phyloP scores from a whole-genome alignment of 129 eudicot genomes.

The Artemisia tridentata region DNA sequence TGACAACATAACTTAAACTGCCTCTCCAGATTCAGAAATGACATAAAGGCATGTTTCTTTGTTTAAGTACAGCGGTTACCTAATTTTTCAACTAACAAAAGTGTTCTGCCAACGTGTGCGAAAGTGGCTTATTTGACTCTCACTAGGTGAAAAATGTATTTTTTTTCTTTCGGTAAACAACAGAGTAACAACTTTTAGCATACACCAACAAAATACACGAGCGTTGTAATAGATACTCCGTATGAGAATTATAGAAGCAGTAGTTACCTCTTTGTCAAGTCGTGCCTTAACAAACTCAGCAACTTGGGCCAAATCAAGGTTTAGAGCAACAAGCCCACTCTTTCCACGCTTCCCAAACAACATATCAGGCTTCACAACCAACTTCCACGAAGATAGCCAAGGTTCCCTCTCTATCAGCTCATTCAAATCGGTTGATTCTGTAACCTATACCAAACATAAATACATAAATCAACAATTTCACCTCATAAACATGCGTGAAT shows the following conservation, averaged over 20 bases:
- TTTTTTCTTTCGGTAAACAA: not conserved
- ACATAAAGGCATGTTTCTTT: not conserved
- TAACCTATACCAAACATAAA: conserved; percentile 48
- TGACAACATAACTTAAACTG: conserved; percentile 8
- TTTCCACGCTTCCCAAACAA: conserved; percentile 98
- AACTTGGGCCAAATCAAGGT: conserved; percentile 90
- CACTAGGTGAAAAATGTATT: not conserved
- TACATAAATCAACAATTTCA: conserved; percentile 10
- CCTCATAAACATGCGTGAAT: conserved; percentile 3
- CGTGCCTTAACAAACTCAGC: conserved; percentile 86
- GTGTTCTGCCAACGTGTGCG: not conserved
- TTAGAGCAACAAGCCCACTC: conserved; percentile 96
- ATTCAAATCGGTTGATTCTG: conserved; percentile 79
- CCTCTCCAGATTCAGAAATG: conserved; percentile 11
- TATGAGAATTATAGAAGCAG: not conserved
- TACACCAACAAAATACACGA: conserved; percentile 9
- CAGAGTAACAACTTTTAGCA: not conserved
- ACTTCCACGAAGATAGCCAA: conserved; percentile 85
- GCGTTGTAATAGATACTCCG: not conserved
- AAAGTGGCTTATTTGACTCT: not conserved
- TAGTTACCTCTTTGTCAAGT: conserved; percentile 88
- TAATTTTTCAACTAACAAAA: not conserved
- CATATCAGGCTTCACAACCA: conserved; percentile 99
- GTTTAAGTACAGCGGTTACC: not conserved
- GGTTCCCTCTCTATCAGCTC: conserved; percentile 79